Base-by-base conservation (phyloP, 108 stramenopile genomes). In the Nitzschia sp. region DNA sequence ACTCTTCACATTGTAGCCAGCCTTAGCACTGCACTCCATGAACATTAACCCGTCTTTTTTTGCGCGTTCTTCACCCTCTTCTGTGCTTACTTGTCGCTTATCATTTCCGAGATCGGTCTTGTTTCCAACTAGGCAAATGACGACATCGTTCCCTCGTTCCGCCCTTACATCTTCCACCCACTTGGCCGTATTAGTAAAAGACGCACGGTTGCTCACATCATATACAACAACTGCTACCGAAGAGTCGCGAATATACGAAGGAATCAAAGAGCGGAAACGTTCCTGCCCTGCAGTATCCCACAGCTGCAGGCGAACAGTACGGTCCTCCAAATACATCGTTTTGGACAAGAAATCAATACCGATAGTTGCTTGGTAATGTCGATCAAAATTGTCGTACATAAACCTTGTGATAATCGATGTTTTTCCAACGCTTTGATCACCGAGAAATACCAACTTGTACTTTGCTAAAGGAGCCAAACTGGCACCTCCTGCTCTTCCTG, bases 271-370 rank as follows among this genome's bases (percentile, higher is more conserved):
- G 3, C 95, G 91, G 78, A 96, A 96, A 26, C 93, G 86, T 71
- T 99, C 98, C 76, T 99, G 99, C 21, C 99, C 99, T 0, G 99
- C 99, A 2, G 99, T 98, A 55, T 99, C 99, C 99, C 99, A 99
- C 1, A 99, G 85, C 79, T 99, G 99, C 58, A 99, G 76, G 31
- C 99, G 90, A 23, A 99, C 99, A 17, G 99, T 99, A 3, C 99
- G 90, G 66, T 98, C 98, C 70, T 98, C 97, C 62, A 99, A 83
- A 74, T 99, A 93, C 92, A 93, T 93, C 6, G 99, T 98, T 78
- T 99, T 99, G 45, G 96, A 97, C 22, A 99, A 82, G 72, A 99
- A 99, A 73, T 99, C 99, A 72, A 99, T 98, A 1, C 98, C 98
- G 60, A 99, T 99, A 5, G 98, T 99, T 19, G 98, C 97, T 79